Base-by-base conservation (phyloP, 2,329 filamentous ascomycete genomes). In the Fusarium nurragi region DNA sequence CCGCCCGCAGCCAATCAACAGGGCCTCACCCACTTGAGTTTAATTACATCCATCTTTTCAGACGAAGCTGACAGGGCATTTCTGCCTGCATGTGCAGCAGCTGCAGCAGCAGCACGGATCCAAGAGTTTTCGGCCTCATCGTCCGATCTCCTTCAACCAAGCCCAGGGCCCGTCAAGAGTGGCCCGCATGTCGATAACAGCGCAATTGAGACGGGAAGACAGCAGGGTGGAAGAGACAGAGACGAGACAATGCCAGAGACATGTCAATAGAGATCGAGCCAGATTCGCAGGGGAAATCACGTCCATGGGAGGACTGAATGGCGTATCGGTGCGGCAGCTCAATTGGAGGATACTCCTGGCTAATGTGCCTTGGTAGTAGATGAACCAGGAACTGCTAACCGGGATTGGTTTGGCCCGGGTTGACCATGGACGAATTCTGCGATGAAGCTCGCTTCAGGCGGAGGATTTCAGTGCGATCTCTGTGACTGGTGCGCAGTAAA, bases 41-140 rank as follows among this genome's bases (percentile, higher is more conserved):
- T 71, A 71, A 71, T 71, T 71, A 49, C 67, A 59, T 52, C 40
- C 49, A 53, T 44, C 40, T 39, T 64, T 52, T 51, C 51, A 30
- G 48, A 58, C 45, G 48, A 58, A 54, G 37, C 40, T 38, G 53
- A 54, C 25, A 46, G 48, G 57, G 57, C 36, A 14, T 41, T 39
- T 40, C 53, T 53, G 43, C 51, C 49, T 54, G 41, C 28, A 54
- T 25, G 19, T 22, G 26, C 26, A 25, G 19, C 34, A 58, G 18
- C 21, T 28, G 16, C 28, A 36, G 14, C n/a, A n/a, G n/a, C n/a
- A n/a, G 47, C 34, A 26, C 19, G 26, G 40, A 54, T 48, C 32
- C 45, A 40, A 23, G 58, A 21, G 37, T 28, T 52, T 56, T 60
- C 54, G 59, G 54, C 43, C 43, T 49, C 52, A 55, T 65, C 52